A percentile compares a stretch with the other conserved stretches of the same genome.
Conservation (phyloP, 176 grass and related monocot genomes). For the Oryza brachyantha region DNA sequence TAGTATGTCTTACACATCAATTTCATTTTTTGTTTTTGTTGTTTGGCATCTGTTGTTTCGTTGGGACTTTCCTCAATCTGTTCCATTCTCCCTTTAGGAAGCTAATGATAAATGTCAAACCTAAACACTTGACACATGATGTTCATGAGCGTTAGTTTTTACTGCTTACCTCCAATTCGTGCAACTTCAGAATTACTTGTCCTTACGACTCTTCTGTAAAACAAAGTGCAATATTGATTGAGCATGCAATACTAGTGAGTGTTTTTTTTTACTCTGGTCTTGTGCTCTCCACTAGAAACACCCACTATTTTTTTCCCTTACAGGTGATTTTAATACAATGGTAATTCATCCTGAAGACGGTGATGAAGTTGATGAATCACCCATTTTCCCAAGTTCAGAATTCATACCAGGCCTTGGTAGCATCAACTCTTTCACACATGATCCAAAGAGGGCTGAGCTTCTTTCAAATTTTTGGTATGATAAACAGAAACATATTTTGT, state of each 20-base stretch:
- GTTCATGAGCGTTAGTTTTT: neutral
- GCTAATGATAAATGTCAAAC: conserved; percentile 23
- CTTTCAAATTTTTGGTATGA: conserved; percentile 65
- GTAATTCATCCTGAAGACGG: conserved; percentile 75
- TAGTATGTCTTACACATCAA: neutral
- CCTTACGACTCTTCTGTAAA: conserved; percentile 7
- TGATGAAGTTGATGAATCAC: conserved; percentile 60
- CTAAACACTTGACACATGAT: neutral
- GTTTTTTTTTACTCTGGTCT: neutral
- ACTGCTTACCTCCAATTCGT: neutral
- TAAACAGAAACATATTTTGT: conserved; percentile 9
- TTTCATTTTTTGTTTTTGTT: neutral
- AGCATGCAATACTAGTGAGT: neutral
- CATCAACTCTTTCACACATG: conserved; percentile 90
- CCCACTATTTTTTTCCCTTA: neutral
- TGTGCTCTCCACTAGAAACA: conserved; percentile 3
- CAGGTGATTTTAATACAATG: conserved; percentile 82
- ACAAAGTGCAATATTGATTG: neutral
- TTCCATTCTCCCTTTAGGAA: conserved; percentile 20
- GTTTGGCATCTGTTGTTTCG: conserved; percentile 1
- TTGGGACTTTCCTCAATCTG: neutral
- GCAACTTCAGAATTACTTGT: neutral
- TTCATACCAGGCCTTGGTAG: conserved; percentile 95
- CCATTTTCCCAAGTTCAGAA: conserved; percentile 61
- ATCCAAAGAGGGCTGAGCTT: conserved; percentile 62